Conservation (phyloP, 75 land plant genomes). For the Chamaecyparis obtusa region DNA sequence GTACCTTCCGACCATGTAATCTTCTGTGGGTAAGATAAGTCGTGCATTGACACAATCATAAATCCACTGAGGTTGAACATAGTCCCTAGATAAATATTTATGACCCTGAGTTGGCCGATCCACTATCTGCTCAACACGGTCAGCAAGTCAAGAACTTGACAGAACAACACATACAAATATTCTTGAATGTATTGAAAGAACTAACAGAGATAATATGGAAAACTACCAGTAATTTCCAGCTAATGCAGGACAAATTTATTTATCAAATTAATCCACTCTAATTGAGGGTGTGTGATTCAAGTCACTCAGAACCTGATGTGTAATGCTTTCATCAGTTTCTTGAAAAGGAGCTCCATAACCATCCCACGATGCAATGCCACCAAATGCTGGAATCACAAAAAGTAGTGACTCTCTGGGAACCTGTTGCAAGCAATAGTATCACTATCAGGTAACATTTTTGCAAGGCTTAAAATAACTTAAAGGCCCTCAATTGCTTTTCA, state of each 20-base stretch:
- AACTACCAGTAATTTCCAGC: neutral
- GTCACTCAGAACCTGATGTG: conserved; percentile 68
- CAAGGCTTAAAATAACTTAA: neutral
- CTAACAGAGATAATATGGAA: neutral
- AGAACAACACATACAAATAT: neutral
- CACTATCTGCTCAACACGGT: conserved; percentile 62
- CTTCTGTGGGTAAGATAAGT: conserved; percentile 72
- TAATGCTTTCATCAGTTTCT: conserved; percentile 77
- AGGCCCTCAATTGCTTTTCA: neutral
- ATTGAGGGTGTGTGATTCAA: neutral
- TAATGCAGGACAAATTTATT: conserved; percentile 9
- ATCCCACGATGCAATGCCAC: conserved; percentile 94
- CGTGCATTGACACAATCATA: conserved; percentile 86
- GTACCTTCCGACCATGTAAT: conserved; percentile 82
- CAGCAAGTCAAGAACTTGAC: neutral
- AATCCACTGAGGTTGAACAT: conserved; percentile 98
- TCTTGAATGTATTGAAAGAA: neutral
- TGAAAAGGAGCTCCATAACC: conserved; percentile 86
- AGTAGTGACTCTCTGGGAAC: conserved; percentile 94
- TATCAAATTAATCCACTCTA: conserved; percentile 1
- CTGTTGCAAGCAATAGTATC: conserved; percentile 26
- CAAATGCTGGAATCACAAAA: conserved; percentile 88
- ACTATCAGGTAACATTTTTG: neutral
- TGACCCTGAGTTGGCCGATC: conserved; percentile 86
- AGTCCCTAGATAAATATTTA: conserved; percentile 79